Percentiles rank a stretch among this genome's conserved stretches.
Evolutionary conservation across 1,139 yeast species (phyloP).

Genomic region (Pichia sp.): DNA sequence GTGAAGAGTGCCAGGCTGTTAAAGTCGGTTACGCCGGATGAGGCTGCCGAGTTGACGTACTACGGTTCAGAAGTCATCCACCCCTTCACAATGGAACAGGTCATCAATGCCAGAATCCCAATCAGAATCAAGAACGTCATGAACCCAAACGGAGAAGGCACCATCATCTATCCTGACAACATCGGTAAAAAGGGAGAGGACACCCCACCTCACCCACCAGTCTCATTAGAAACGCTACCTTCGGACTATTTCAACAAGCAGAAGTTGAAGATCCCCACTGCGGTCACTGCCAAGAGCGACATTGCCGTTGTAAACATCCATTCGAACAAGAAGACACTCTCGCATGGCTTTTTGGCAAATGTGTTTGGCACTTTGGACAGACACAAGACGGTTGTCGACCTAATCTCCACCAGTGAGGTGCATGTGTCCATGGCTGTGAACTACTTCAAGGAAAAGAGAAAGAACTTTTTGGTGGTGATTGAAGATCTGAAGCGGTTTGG

Average conservation of each 20-base stretch:
- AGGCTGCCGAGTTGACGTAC: slow-evolving; percentile 95
- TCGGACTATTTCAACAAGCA: slow-evolving; percentile 48
- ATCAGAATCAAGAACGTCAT: slow-evolving; percentile 93
- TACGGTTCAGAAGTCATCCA: slow-evolving; percentile 98
- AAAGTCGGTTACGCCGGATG: slow-evolving; percentile 92
- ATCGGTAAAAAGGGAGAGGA: slow-evolving; percentile 77
- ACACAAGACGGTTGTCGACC: slow-evolving; percentile 83
- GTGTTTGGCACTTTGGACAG: slow-evolving; percentile 84
- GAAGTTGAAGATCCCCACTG: slow-evolving; percentile 74
- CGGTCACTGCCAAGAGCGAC: slow-evolving; percentile 91
- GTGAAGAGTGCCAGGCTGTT: slow-evolving; percentile 85
- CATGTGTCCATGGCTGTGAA: slow-evolving; percentile 97
- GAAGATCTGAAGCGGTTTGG: slow-evolving; percentile 78
- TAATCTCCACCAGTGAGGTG: slow-evolving; percentile 94
- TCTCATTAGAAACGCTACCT: slow-evolving; percentile 55
- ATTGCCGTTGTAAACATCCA: slow-evolving; percentile 90
- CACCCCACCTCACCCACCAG: slow-evolving; percentile 95
- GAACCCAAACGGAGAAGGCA: slow-evolving; percentile 87
- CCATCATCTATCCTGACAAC: slow-evolving; percentile 89
- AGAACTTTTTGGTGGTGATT: slow-evolving; percentile 62
- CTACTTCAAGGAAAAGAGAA: slow-evolving; percentile 57
- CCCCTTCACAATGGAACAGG: slow-evolving; percentile 99
- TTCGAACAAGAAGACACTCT: slow-evolving; percentile 85
- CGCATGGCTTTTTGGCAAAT: slow-evolving; percentile 92
- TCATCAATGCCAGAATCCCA: slow-evolving; percentile 90